Conservation (phyloP, 768 basidiomycete species). For the Lyophyllum decastes region DNA sequence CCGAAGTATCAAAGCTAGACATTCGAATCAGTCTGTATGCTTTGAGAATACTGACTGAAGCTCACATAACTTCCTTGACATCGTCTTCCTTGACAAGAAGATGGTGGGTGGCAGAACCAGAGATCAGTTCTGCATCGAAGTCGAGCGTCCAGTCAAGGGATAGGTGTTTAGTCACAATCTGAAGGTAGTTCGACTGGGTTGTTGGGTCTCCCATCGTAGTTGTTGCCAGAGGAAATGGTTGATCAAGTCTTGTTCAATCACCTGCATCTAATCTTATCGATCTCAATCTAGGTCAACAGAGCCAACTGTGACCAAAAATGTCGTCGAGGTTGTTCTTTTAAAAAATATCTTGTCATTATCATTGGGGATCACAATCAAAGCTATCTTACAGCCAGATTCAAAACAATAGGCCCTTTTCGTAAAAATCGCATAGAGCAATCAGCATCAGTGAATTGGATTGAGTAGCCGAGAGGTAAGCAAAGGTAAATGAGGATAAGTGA, state of each 20-base stretch:
- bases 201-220: constrained; percentile 53
- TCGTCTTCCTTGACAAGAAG: constrained; percentile 54
- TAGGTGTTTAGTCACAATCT: constrained; percentile 67
- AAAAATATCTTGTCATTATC: no score
- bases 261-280: not conserved
- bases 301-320: no score
- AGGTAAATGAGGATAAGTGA: no score
- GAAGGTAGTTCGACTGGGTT: constrained; percentile 78
- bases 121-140: constrained; percentile 50
- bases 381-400: no score
- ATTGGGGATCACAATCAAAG: no score
- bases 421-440: no score
- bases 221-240: not conserved
- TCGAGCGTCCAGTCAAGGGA: constrained; percentile 80
- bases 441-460: no score
- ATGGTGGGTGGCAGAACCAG: constrained; percentile 59
- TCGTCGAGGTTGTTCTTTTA: no score
- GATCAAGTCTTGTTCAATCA: no score
- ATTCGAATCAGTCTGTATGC: not conserved
- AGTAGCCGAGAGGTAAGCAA: no score
- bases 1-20: constrained; percentile 71
- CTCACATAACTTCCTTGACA: constrained; percentile 64
- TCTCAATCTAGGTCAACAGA: no score
- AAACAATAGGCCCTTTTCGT: no score
- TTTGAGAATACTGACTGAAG: not conserved